phyloP scores from a whole-genome alignment of 1,284 basidiomycete species.

The Pascua guehoae region DNA sequence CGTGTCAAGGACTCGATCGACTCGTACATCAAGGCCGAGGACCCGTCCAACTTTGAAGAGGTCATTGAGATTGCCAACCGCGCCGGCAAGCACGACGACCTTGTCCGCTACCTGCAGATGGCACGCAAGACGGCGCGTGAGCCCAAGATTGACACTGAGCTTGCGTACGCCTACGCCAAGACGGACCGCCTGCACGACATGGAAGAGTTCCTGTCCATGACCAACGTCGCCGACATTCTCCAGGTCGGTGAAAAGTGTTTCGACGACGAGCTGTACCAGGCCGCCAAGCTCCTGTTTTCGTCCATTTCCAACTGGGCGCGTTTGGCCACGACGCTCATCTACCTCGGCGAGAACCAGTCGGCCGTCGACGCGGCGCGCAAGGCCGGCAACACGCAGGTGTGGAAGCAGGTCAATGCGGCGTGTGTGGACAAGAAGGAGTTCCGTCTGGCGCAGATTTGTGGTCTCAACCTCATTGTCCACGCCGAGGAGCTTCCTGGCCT shows the following conservation, averaged over 20 bases:
- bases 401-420: slow-evolving; percentile 99
- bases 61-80: slow-evolving; percentile 95
- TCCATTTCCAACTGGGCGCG: slow-evolving; percentile 99
- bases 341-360: slow-evolving; percentile 94
- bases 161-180: slow-evolving; percentile 95
- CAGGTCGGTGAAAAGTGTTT: slow-evolving; percentile 99
- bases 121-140: slow-evolving; percentile 96
- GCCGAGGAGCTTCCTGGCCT: slow-evolving; percentile 81
- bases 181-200: slow-evolving; percentile 96
- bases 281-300: slow-evolving; percentile 89
- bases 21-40: slow-evolving; percentile 98
- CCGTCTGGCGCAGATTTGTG: slow-evolving; percentile 96
- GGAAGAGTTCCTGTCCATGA: slow-evolving; percentile 99
- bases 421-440: slow-evolving; percentile 98
- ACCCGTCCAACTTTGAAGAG: slow-evolving; percentile 91
- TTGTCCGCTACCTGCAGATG: slow-evolving; percentile 98
- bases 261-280: slow-evolving; percentile 96
- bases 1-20: slow-evolving; percentile 99
- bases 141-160: slow-evolving; percentile 95
- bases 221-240: slow-evolving; percentile 94
- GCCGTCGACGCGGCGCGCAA: slow-evolving; percentile 98
- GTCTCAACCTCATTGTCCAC: slow-evolving; percentile 79
- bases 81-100: slow-evolving; percentile 96
- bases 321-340: slow-evolving; percentile 95
- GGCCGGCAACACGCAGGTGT: slow-evolving; percentile 99